Evolutionary conservation across 345 rosid species (phyloP), one percentile per base, ranked within the genome.

Genomic region (Boechera divaricarpa): DNA sequence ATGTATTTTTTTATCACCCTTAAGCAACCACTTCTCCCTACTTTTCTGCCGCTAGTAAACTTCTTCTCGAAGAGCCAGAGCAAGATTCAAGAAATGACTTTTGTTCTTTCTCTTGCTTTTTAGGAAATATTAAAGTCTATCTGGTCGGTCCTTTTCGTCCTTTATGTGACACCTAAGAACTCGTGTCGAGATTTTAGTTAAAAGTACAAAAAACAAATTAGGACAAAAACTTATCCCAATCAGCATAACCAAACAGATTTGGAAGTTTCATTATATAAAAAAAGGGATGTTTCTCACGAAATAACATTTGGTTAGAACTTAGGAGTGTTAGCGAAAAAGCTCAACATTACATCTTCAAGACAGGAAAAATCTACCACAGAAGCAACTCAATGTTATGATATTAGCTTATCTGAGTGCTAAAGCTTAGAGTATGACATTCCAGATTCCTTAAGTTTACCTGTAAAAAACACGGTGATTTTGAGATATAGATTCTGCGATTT

Each of bases 371-470:
- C 13, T 11, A 75, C 68, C 54, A 55, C 13, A 56, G 32, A 45
- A 68, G 24, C 38, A 63, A 38, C 72, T 53, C 79, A 76, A 79
- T 73, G 24, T 51, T 51, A 36, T 69, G 66, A 70, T 41, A 41
- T 62, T 63, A 75, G 77, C 77, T 64, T 53, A 87, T 58, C 59
- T 83, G 83, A 45, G 88, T 79, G 75, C 82, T 91, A 65, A 91
- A 91, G 72, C 90, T 86, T 72, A 91, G 76, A 32, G 97, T 83
- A 45, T 91, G 92, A 79, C 98, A 89, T 76, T 92, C 93, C 13
- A 92, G 91, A 79, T 87, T 90, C 81, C 80, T 88, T 82, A 86
- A 7, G 85, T 92, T 92, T 54, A 94, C 83, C 98, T 92, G 83
- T 86, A 77, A 75, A 66, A 12, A 60, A 39, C 55, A 54, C 9